These are phyloP conservation scores for Biscutella auriculata DNA, from an alignment of 441 rosid species.

Conservation along the genomic window DNA sequence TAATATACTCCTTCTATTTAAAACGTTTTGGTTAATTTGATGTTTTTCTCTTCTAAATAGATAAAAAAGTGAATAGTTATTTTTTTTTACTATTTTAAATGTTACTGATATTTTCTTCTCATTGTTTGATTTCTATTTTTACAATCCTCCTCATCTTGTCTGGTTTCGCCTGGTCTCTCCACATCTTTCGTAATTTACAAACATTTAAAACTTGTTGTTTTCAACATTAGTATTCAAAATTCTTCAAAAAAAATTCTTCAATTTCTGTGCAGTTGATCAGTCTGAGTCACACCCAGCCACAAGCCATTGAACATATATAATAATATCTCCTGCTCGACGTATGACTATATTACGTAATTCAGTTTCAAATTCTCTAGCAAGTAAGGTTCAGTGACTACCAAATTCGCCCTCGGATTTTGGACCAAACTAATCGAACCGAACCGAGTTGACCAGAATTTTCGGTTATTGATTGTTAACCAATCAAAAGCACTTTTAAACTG, in stretches of 20 bases:
- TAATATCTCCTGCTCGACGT: too few relatives aligned
- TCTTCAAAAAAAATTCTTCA: not conserved
- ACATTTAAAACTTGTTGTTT: not conserved
- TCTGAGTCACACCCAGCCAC: not conserved
- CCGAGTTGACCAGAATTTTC: too few relatives aligned
- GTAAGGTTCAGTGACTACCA: too few relatives aligned
- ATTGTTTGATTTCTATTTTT: slow-evolving; percentile 18
- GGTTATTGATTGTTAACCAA: too few relatives aligned
- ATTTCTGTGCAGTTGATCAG: slow-evolving; percentile 13
- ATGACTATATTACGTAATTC: too few relatives aligned
- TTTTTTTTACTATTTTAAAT: not conserved
- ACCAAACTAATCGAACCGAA: too few relatives aligned
- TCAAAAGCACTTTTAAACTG: too few relatives aligned
- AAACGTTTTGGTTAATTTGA: not conserved
- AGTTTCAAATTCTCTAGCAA: too few relatives aligned
- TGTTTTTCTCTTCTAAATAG: not conserved
- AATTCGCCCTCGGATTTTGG: too few relatives aligned
- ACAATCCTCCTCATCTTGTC: slow-evolving; percentile 9
- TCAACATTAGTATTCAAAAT: not conserved
- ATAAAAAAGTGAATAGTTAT: slow-evolving; percentile 6
- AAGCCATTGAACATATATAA: too few relatives aligned
- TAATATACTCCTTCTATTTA: not conserved
- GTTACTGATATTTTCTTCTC: slow-evolving; percentile 3
- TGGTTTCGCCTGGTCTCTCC: slow-evolving; percentile 10
- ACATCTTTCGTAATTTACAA: slow-evolving; percentile 15